Conservation (phyloP, 495 filamentous ascomycete genomes). For the Xylaria curta region DNA sequence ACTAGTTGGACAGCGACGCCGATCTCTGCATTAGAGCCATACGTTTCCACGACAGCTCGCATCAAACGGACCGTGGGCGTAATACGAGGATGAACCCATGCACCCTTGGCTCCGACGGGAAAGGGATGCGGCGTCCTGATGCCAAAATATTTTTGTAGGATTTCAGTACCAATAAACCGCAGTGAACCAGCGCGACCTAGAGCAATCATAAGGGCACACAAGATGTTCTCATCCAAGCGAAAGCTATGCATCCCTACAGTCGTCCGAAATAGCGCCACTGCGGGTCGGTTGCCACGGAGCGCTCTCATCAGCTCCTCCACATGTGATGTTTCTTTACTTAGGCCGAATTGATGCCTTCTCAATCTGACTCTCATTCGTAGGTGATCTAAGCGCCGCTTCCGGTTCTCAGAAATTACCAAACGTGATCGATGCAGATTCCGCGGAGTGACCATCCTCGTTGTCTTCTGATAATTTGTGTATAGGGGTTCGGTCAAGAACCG, state of each 20-base stretch:
- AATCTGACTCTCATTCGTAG: slow-evolving; percentile 27
- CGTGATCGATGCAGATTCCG: slow-evolving; percentile 38
- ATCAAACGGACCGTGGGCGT: slow-evolving; percentile 41
- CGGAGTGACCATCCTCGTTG: slow-evolving; percentile 36
- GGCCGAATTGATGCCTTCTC: slow-evolving; percentile 31
- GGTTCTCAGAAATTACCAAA: background rate
- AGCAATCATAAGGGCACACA: slow-evolving; percentile 41
- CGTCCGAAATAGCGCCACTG: slow-evolving; percentile 21
- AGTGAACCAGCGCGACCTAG: slow-evolving; percentile 39
- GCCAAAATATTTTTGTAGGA: slow-evolving; percentile 36
- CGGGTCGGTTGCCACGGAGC: slow-evolving; percentile 30
- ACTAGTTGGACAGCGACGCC: slow-evolving; percentile 38
- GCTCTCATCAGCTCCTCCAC: slow-evolving; percentile 40
- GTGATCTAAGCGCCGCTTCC: slow-evolving; percentile 22
- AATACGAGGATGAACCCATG: slow-evolving; percentile 22
- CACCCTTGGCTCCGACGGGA: slow-evolving; percentile 3
- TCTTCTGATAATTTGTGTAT: slow-evolving; percentile 42
- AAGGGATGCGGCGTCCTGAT: slow-evolving; percentile 21
- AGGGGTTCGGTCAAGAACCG: slow-evolving; percentile 47
- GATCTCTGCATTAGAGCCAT: slow-evolving; percentile 45
- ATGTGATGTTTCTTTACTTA: slow-evolving; percentile 35
- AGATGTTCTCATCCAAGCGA: slow-evolving; percentile 42
- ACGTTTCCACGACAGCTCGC: slow-evolving; percentile 43
- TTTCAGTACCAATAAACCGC: slow-evolving; percentile 25
- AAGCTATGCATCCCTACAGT: slow-evolving; percentile 28